phyloP scores from a whole-genome alignment of 495 filamentous ascomycete species.

The Penicillium atrosanguineum region DNA sequence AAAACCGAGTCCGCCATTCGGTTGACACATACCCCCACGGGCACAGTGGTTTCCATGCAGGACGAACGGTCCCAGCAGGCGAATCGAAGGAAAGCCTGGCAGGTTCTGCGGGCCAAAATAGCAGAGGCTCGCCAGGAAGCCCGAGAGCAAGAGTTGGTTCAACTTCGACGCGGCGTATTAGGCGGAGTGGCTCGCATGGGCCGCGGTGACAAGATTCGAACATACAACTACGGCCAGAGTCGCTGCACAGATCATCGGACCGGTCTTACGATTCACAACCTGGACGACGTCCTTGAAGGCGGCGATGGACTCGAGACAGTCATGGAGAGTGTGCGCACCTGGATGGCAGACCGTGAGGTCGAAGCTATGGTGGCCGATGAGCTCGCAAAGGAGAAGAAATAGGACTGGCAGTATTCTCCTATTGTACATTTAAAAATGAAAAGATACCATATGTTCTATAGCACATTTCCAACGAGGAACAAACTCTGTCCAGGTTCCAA shows the following conservation, averaged over 20 bases:
- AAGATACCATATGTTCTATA: constrained; percentile 23
- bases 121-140: constrained; percentile 79
- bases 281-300: constrained; percentile 76
- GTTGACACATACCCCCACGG: constrained; percentile 87
- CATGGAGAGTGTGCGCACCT: constrained; percentile 76
- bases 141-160: constrained; percentile 76
- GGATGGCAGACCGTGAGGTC: constrained; percentile 77
- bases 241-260: constrained; percentile 91
- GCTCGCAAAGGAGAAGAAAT: constrained; percentile 24
- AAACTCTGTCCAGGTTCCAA: constrained; percentile 57
- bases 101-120: constrained; percentile 74
- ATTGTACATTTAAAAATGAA: background rate
- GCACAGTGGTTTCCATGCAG: constrained; percentile 83
- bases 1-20: constrained; percentile 95
- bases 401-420: background rate
- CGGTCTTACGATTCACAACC: constrained; percentile 76
- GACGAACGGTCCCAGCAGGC: constrained; percentile 86
- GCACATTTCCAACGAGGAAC: constrained; percentile 4
- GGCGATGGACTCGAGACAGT: constrained; percentile 68
- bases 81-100: constrained; percentile 86
- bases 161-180: constrained; percentile 69
- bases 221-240: constrained; percentile 93
- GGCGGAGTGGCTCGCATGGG: constrained; percentile 77
- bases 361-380: constrained; percentile 59
- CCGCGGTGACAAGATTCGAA: constrained; percentile 88